A percentile compares a stretch with the other conserved stretches of the same genome.
Conservation (phyloP, 1,139 yeast genomes). For the Saccharomyces uvarum region DNA sequence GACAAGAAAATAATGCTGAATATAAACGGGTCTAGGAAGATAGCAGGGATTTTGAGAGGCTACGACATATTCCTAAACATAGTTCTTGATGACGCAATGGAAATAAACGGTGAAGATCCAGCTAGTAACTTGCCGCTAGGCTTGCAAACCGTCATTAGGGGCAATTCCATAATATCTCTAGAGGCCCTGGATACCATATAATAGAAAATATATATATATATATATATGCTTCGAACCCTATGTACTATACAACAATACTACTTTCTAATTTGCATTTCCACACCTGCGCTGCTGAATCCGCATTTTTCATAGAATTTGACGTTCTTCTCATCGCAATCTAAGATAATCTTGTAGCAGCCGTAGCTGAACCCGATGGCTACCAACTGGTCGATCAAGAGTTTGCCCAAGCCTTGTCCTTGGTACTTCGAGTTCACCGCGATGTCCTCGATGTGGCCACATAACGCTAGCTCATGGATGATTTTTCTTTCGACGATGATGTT, state of each 20-base stretch:
- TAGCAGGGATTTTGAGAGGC: constrained; percentile 68
- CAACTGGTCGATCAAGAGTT: constrained; percentile 54
- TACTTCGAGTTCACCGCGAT: constrained; percentile 69
- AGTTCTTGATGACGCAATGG: constrained; percentile 68
- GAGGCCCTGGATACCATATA: constrained; percentile 36
- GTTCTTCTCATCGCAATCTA: constrained; percentile 81
- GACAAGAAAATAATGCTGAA: constrained; percentile 65
- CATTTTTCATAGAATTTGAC: constrained; percentile 86
- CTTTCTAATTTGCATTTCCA: constrained; percentile 52
- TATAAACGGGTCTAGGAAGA: constrained; percentile 65
- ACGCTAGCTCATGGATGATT: constrained; percentile 68
- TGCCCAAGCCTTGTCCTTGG: constrained; percentile 81
- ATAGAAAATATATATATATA: background rate
- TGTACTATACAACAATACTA: background rate
- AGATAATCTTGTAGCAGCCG: constrained; percentile 81
- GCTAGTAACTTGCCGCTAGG: constrained; percentile 39
- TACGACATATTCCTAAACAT: constrained; percentile 70
- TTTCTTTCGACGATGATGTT: constrained; percentile 53
- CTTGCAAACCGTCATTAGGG: constrained; percentile 43
- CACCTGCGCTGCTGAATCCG: constrained; percentile 57
- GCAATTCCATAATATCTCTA: constrained; percentile 53
- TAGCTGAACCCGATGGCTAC: constrained; percentile 46
- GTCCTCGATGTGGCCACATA: constrained; percentile 92
- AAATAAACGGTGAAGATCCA: constrained; percentile 39
- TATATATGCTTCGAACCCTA: background rate